These are phyloP conservation scores for Murraya paniculata DNA, from an alignment of 345 rosid species.

Conservation along the genomic window DNA sequence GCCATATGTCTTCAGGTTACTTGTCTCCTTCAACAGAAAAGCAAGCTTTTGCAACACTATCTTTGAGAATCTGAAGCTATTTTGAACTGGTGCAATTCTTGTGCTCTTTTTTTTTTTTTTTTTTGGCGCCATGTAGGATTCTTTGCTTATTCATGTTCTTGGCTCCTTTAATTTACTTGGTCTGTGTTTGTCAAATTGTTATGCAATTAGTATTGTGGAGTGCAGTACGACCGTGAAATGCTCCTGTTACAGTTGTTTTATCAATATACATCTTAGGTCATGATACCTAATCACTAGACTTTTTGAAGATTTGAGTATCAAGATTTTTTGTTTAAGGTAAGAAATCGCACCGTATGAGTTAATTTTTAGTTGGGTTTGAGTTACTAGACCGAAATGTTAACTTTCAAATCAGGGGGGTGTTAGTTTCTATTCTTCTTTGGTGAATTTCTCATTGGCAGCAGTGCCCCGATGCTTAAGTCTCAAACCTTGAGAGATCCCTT, in stretches of 20 bases:
- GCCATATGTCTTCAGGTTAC: not conserved
- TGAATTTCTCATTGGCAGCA: not conserved
- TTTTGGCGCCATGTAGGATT: not conserved
- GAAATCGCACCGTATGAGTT: not conserved
- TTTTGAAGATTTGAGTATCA: not conserved
- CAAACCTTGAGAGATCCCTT: not conserved
- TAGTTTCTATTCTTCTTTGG: not conserved
- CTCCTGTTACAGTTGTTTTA: not conserved
- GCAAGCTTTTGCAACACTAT: not conserved
- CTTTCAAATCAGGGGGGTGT: not conserved
- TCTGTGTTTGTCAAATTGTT: not conserved
- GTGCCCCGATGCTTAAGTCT: not conserved
- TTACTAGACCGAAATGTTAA: not conserved
- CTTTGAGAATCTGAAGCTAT: not conserved
- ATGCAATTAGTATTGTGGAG: not conserved
- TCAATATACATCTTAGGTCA: not conserved
- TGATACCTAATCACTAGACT: not conserved
- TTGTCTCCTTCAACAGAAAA: not conserved
- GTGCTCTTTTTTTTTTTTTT: not conserved
- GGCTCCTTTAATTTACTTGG: not conserved
- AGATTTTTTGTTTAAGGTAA: not conserved
- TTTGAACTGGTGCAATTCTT: slow-evolving; percentile 5
- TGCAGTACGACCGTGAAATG: not conserved
- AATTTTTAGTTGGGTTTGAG: not conserved
- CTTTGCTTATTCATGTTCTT: not conserved